These are phyloP conservation scores for Apium graveolens DNA, from an alignment of 129 eudicot genomes.

Conservation along the genomic window DNA sequence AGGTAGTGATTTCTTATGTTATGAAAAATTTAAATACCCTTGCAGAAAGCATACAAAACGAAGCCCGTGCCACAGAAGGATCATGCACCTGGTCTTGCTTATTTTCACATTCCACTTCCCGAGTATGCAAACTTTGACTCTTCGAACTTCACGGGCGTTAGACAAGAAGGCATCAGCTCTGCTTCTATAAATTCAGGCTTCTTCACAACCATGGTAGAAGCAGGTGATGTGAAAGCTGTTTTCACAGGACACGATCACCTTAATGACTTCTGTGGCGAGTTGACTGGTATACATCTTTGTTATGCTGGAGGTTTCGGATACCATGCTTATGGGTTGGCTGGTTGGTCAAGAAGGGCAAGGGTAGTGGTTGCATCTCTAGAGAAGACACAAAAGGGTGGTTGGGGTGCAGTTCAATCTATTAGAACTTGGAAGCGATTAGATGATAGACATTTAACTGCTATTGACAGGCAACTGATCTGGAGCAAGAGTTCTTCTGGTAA, in stretches of 20 bases:
- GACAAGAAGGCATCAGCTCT: conserved; percentile 81
- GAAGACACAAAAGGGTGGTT: conserved; percentile 33
- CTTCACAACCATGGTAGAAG: conserved; percentile 55
- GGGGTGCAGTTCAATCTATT: conserved; percentile 74
- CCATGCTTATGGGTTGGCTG: conserved; percentile 94
- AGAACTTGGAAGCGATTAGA: conserved; percentile 80
- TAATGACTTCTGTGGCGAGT: conserved; percentile 83
- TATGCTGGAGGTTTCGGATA: conserved; percentile 95
- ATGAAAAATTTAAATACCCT: not conserved
- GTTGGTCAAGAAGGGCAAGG: conserved; percentile 92
- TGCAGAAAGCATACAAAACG: conserved; percentile 41
- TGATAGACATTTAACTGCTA: conserved; percentile 53
- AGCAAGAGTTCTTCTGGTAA: conserved; percentile 37
- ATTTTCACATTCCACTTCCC: conserved; percentile 86
- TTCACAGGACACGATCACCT: conserved; percentile 87
- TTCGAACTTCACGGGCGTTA: conserved; percentile 72
- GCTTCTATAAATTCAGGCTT: conserved; percentile 77
- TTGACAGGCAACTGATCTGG: conserved; percentile 72
- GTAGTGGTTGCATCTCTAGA: conserved; percentile 61
- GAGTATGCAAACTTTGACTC: conserved; percentile 61
- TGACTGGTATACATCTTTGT: conserved; percentile 59
- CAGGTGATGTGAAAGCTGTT: conserved; percentile 84
- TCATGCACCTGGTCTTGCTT: conserved; percentile 73
- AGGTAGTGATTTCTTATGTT: not conserved
- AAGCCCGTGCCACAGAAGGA: conserved; percentile 34